Conservation (phyloP, 495 filamentous ascomycete genomes). For the Tetracladium setigerum region DNA sequence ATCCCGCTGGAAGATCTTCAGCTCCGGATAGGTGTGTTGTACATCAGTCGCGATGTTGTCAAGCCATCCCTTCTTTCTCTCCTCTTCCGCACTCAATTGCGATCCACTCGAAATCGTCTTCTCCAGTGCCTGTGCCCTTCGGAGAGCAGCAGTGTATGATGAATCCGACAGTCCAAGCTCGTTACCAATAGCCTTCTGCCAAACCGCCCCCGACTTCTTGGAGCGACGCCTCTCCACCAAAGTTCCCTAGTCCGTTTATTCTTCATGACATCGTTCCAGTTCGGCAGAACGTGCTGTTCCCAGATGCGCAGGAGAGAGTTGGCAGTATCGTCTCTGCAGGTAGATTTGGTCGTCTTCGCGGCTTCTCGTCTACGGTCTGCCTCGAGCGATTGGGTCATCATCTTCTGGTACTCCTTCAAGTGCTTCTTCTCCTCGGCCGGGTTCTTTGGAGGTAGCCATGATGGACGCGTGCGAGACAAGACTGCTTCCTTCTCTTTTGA, state of each 20-base stretch:
- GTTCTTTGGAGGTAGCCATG: conserved; percentile 92
- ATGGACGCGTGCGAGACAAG: conserved; percentile 81
- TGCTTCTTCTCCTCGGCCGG: conserved; percentile 89
- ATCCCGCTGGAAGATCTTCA: conserved; percentile 71
- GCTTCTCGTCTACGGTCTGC: conserved; percentile 50
- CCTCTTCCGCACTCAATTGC: conserved; percentile 30
- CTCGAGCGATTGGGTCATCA: conserved; percentile 80
- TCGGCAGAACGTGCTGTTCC: conserved; percentile 80
- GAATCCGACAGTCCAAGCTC: conserved; percentile 69
- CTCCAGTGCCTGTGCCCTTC: conserved; percentile 62
- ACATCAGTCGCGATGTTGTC: conserved; percentile 45
- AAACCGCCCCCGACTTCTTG: conserved; percentile 73
- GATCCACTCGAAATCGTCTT: conserved; percentile 32
- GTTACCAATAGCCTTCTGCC: conserved; percentile 83
- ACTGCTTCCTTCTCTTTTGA: conserved; percentile 96
- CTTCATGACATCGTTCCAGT: conserved; percentile 71
- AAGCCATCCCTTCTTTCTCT: conserved; percentile 39
- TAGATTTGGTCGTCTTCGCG: conserved; percentile 39
- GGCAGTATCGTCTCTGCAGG: conserved; percentile 59
- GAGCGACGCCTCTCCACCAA: conserved; percentile 89
- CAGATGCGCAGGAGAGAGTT: conserved; percentile 63
- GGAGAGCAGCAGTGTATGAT: conserved; percentile 72
- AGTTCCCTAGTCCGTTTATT: conserved; percentile 75
- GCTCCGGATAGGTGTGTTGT: conserved; percentile 64
- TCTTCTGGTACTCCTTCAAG: conserved; percentile 82